phyloP scores from a whole-genome alignment of 75 land plant genomes.

The Larix kaempferi region DNA sequence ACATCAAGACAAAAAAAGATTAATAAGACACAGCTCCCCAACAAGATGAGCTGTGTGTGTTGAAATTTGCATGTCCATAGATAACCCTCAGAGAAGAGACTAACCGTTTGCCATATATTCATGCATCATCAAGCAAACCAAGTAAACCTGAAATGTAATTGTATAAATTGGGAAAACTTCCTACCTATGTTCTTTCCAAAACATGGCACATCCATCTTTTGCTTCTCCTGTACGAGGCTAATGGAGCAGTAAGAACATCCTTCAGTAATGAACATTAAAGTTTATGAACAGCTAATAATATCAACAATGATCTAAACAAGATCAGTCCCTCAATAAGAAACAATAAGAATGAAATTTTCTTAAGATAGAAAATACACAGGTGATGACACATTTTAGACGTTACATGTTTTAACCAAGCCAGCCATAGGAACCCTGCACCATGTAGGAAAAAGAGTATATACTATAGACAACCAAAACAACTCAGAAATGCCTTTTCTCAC shows the following conservation, averaged over 20 bases:
- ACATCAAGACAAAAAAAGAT: neutral
- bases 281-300: neutral
- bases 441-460: no score
- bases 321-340: neutral
- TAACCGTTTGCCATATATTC: neutral
- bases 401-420: neutral
- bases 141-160: neutral
- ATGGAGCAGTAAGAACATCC: neutral
- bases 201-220: conserved; percentile 73
- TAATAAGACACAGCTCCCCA: neutral
- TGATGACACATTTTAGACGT: neutral
- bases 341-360: neutral
- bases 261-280: neutral
- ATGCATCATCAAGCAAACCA: neutral
- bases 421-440: neutral
- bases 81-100: neutral
- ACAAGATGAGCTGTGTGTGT: neutral
- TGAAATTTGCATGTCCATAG: neutral
- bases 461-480: no score
- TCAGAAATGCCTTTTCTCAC: no score
- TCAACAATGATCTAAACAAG: neutral
- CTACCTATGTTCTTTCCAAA: conserved; percentile 65
- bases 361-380: neutral
- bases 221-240: conserved; percentile 69
- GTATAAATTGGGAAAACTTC: neutral